A percentile compares a stretch with the other conserved stretches of the same genome.
phyloP scores from a whole-genome alignment of 78 protist species.

The Dictyostelium capitatum region DNA sequence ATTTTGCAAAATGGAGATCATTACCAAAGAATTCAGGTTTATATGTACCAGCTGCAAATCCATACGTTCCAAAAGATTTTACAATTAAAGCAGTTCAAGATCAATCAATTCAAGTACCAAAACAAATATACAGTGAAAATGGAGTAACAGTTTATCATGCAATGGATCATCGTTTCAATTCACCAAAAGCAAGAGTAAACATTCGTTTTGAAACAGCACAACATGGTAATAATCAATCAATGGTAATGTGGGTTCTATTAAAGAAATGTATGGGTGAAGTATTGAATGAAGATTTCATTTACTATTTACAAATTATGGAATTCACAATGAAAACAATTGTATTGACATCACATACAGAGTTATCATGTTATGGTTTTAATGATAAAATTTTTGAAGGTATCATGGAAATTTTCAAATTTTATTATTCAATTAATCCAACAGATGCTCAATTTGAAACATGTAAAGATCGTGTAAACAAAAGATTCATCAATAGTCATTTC shows the following conservation, averaged over 20 bases:
- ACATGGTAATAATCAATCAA: not conserved
- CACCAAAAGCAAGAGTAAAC: constrained; percentile 38
- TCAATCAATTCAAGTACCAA: not conserved
- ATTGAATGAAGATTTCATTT: constrained; percentile 46
- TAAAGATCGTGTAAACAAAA: not conserved
- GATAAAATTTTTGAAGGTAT: constrained; percentile 1
- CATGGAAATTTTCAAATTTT: not conserved
- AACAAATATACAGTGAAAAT: not conserved
- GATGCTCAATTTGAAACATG: not conserved
- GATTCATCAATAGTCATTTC: not conserved
- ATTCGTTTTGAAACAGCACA: not conserved
- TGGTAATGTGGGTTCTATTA: not conserved
- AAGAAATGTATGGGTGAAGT: not conserved
- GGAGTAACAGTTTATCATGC: constrained; percentile 3
- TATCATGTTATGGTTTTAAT: not conserved
- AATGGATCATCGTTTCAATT: constrained; percentile 49
- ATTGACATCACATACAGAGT: not conserved
- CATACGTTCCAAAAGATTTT: constrained; percentile 54
- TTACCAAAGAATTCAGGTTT: not conserved
- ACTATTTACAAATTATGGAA: not conserved
- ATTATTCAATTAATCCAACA: not conserved
- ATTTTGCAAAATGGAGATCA: not conserved
- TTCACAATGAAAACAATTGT: not conserved
- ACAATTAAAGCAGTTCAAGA: constrained; percentile 40
- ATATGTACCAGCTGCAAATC: constrained; percentile 44